These are phyloP conservation scores for Panicum hallii DNA, from an alignment of 202 grass and related monocot genomes.

Conservation along the genomic window DNA sequence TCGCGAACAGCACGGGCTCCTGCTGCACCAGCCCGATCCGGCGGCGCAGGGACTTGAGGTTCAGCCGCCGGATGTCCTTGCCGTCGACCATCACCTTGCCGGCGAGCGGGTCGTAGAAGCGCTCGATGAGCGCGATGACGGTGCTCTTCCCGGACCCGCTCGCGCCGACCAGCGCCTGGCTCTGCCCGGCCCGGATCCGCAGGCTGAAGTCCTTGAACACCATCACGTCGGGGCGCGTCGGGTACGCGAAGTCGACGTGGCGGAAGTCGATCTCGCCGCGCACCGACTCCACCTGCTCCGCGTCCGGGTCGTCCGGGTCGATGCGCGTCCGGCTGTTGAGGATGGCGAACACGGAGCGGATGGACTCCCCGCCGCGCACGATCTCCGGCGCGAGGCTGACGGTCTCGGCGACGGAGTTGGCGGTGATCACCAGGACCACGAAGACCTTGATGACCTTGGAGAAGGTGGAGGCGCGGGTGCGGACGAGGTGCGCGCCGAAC, in stretches of 20 bases:
- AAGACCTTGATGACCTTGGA: constrained; percentile 84
- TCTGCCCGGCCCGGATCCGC: constrained; percentile 62
- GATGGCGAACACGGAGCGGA: constrained; percentile 73
- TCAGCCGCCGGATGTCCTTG: constrained; percentile 68
- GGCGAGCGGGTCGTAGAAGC: constrained; percentile 76
- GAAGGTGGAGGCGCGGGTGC: constrained; percentile 66
- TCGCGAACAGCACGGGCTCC: constrained; percentile 78
- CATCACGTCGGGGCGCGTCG: constrained; percentile 66
- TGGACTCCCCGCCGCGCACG: constrained; percentile 76
- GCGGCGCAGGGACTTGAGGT: constrained; percentile 58
- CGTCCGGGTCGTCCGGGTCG: constrained; percentile 75
- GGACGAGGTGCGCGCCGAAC: constrained; percentile 71
- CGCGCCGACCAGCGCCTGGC: constrained; percentile 72
- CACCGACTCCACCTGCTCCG: constrained; percentile 55
- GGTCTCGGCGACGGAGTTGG: constrained; percentile 87
- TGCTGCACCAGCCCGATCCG: constrained; percentile 83
- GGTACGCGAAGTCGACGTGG: constrained; percentile 74
- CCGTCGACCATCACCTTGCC: constrained; percentile 82
- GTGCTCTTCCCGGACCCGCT: constrained; percentile 83
- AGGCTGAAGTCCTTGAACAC: constrained; percentile 76
- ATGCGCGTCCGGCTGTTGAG: constrained; percentile 67
- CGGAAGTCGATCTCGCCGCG: constrained; percentile 81
- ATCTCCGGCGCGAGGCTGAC: constrained; percentile 82
- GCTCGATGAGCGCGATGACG: constrained; percentile 66
- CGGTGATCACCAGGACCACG: constrained; percentile 81